These are phyloP conservation scores for Tetrapyrgos nigripes DNA, from an alignment of 1,284 basidiomycete species.

Conservation along the genomic window DNA sequence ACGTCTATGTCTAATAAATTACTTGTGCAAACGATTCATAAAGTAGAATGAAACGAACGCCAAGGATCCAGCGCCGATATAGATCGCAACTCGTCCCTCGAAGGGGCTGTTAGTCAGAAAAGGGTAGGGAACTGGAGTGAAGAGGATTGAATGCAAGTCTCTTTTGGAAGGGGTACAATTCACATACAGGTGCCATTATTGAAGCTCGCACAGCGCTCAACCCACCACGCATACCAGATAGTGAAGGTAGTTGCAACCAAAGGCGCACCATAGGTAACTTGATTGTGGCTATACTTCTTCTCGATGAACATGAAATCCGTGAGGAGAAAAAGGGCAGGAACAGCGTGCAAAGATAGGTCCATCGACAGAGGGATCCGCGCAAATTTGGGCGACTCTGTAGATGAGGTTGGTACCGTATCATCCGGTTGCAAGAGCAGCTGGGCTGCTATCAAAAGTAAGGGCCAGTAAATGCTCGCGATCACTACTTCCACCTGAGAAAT, in stretches of 20 bases:
- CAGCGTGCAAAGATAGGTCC: constrained; percentile 74
- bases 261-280: constrained; percentile 53
- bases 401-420: constrained; percentile 43
- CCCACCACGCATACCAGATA: constrained; percentile 66
- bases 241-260: constrained; percentile 49
- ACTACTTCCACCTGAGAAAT: constrained; percentile 62
- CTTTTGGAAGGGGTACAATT: background rate
- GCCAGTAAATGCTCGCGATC: constrained; percentile 79
- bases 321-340: constrained; percentile 65
- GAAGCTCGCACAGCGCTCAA: constrained; percentile 69
- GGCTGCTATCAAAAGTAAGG: constrained; percentile 59
- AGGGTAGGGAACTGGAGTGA: constrained; percentile 74
- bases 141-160: background rate
- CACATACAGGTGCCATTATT: constrained; percentile 71
- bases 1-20: background rate
- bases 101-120: constrained; percentile 72
- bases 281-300: constrained; percentile 56
- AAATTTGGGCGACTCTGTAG: constrained; percentile 39
- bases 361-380: constrained; percentile 63
- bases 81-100: constrained; percentile 63
- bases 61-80: constrained; percentile 55
- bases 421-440: constrained; percentile 53
- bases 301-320: constrained; percentile 79
- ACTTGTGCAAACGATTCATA: constrained; percentile 53
- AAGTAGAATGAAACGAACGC: constrained; percentile 63